Evolutionary conservation across 129 eudicot species (phyloP).

Genomic region (Tagetes patula): DNA sequence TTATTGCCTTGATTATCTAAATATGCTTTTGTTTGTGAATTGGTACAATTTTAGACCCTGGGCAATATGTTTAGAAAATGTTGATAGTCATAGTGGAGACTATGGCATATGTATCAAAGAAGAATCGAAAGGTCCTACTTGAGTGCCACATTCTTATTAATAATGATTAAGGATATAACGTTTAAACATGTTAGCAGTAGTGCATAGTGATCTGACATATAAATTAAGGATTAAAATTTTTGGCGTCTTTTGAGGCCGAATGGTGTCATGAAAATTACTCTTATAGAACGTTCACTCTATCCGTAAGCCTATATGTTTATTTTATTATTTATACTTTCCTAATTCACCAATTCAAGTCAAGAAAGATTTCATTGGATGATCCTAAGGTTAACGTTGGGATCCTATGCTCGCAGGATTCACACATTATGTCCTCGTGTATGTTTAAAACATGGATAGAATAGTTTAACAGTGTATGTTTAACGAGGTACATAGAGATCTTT

Average conservation of each 20-base stretch:
- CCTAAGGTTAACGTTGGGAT: not conserved
- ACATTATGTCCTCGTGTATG: not conserved
- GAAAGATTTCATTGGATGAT: not conserved
- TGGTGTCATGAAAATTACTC: not conserved
- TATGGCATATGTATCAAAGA: too few species aligned
- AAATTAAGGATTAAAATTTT: not conserved
- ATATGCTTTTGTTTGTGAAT: not conserved
- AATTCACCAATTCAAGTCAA: not conserved
- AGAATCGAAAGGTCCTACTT: not conserved
- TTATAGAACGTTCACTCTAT: not conserved
- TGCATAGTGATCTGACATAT: not conserved
- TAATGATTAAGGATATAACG: too few species aligned
- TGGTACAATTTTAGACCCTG: not conserved
- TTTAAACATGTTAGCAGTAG: not conserved
- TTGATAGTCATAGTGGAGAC: not conserved
- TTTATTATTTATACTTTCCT: not conserved
- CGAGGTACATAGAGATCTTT: not conserved
- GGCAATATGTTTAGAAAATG: not conserved
- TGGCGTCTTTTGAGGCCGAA: not conserved
- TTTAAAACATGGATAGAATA: not conserved
- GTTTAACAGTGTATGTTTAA: not conserved
- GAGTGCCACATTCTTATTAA: not conserved
- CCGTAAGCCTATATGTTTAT: not conserved
- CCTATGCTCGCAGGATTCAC: not conserved
- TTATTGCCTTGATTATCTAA: not conserved